Percentiles rank a stretch among this genome's conserved stretches.
Conservation (phyloP, 805 yeast genomes). For the Komagataella ulmi region DNA sequence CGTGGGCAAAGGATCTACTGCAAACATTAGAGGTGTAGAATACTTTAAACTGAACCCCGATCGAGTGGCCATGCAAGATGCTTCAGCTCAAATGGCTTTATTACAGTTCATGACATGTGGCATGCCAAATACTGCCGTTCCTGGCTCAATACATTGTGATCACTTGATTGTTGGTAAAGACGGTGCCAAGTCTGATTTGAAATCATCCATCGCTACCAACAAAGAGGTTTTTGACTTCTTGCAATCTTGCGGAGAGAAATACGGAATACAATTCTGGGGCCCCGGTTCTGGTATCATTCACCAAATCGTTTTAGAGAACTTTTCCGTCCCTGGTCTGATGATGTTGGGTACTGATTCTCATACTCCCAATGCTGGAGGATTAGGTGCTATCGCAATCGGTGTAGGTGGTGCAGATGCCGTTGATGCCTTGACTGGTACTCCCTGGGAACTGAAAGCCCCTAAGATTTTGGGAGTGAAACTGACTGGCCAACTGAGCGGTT, state of each 20-base stretch:
- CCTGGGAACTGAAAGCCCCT: constrained; percentile 98
- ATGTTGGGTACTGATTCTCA: constrained; percentile 96
- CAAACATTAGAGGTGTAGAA: constrained; percentile 63
- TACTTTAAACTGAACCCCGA: constrained; percentile 94
- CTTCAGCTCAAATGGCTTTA: constrained; percentile 97
- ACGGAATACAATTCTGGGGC: constrained; percentile 97
- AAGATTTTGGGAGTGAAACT: constrained; percentile 89
- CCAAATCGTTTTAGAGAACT: constrained; percentile 92
- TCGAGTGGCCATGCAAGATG: constrained; percentile 98
- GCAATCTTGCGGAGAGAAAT: constrained; percentile 82
- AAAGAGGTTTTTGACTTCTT: constrained; percentile 91
- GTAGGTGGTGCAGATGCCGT: constrained; percentile 99
- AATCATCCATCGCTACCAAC: constrained; percentile 77
- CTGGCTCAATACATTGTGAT: constrained; percentile 95
- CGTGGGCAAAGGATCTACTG: constrained; percentile 26
- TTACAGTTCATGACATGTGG: constrained; percentile 96
- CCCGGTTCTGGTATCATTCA: constrained; percentile 98
- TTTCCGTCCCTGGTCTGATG: constrained; percentile 94
- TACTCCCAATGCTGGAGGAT: constrained; percentile 97
- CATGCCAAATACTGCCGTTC: constrained; percentile 81
- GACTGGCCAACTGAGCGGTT: constrained; percentile 83
- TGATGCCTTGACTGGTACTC: constrained; percentile 85
- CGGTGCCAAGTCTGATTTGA: constrained; percentile 79
- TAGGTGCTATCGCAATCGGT: constrained; percentile 96
- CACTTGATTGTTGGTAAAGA: constrained; percentile 93